Percentiles rank a stretch among this genome's conserved stretches.
These are phyloP conservation scores for Dactylonectria macrodidyma DNA, from an alignment of 2,329 filamentous ascomycete genomes.

Conservation along the genomic window DNA sequence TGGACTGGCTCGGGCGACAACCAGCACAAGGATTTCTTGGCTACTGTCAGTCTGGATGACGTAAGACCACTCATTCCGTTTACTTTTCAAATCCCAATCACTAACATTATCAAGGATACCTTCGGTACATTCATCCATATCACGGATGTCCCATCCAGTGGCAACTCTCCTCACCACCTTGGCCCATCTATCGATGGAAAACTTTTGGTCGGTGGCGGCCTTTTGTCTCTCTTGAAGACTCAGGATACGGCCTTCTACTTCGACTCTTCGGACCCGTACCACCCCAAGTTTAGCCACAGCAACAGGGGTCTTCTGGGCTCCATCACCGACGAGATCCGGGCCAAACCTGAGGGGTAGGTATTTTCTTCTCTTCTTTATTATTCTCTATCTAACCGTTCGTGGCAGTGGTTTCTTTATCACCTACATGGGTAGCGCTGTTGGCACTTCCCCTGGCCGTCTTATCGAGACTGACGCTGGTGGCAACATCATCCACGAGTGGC, in stretches of 20 bases:
- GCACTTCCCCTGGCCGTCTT: conserved; percentile 71
- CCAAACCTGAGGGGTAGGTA: conserved; percentile 70
- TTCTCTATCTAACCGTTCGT: background rate
- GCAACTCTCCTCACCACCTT: conserved; percentile 74
- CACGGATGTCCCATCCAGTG: conserved; percentile 71
- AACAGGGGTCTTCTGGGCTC: conserved; percentile 72
- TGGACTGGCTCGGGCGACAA: conserved; percentile 75
- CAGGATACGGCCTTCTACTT: conserved; percentile 76
- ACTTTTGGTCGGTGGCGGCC: conserved; percentile 69
- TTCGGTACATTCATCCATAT: conserved; percentile 72
- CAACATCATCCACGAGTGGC: conserved; percentile 75
- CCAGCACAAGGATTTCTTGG: conserved; percentile 71
- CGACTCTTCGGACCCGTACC: conserved; percentile 71
- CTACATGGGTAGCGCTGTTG: conserved; percentile 73
- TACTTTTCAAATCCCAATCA: background rate
- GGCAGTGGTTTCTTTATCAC: conserved; percentile 70
- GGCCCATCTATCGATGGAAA: conserved; percentile 69
- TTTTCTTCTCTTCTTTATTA: background rate
- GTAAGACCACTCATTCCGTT: conserved; percentile 46
- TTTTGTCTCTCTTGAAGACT: conserved; percentile 71
- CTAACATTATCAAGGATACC: conserved; percentile 61
- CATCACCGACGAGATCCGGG: conserved; percentile 74
- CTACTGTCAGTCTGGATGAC: conserved; percentile 72
- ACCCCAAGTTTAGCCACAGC: conserved; percentile 71
- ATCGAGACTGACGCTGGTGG: conserved; percentile 72